Evolutionary conservation across 768 basidiomycete genomes (phyloP), one percentile per base, ranked within the genome.

Genomic region (Pulveroboletus frians): DNA sequence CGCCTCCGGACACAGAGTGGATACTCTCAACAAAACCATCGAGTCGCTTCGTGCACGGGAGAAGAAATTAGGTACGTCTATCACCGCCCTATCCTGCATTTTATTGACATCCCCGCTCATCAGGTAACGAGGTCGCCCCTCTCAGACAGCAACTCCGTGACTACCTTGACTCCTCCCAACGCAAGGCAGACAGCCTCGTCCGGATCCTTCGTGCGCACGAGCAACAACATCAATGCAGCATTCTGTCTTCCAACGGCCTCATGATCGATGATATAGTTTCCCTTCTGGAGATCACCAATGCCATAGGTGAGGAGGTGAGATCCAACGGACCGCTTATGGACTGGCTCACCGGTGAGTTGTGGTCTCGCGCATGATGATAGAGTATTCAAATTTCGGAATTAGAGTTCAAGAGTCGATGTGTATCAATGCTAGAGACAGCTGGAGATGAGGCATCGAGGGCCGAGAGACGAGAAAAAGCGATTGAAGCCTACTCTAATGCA

Each of bases 401-500:
- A 56, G 54, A 43, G 0, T 47, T 56, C n/a, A 31, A 38, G 14
- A 15, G 18, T 4, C 26, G 20, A 5, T 55, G 52, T 5, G 0
- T 11, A 11, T 4, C n/a, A 1, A 9, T 10, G 5, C 15, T 54
- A 7, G 41, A 44, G 27, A 14, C 9, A 6, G 20, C 13, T 3
- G 36, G 36, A 18, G 17, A 18, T 9, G 17, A 18, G 36, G 36
- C 36, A 18, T 36, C 5, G 5, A 36, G 17, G 10, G 9, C 36
- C 17, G 10, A 36, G 36, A 18, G 10, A 18, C 17, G 18, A 9
- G 17, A 36, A 5, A 17, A 36, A 9, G 36, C 36, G 36, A 11
- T 36, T 3, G 5, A 10, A 18, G 36, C 36, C 0, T 36, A 36
- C 17, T 36, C 17, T 18, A 15, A 10, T 17, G 36, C 36, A 2